Evolutionary conservation across 1,139 yeast genomes (phyloP).

Genomic region (Sugiyamaella paludigena): DNA sequence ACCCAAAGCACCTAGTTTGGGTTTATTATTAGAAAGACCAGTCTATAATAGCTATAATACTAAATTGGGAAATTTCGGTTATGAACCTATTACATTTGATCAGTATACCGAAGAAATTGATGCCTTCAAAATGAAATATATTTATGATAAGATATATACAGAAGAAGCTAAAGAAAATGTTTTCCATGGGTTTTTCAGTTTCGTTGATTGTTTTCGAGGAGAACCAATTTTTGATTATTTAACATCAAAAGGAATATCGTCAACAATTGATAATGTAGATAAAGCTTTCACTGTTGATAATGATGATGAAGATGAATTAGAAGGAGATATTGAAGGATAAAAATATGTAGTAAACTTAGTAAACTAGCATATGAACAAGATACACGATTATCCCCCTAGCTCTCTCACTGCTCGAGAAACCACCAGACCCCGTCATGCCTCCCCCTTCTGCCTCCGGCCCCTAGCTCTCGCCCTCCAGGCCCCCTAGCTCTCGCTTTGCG

Average conservation of each 20-base stretch:
- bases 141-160: constrained; percentile 86
- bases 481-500: too few relatives aligned
- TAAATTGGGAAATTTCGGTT: constrained; percentile 72
- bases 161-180: constrained; percentile 87
- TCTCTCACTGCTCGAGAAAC: too few relatives aligned
- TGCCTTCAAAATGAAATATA: constrained; percentile 79
- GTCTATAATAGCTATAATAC: constrained; percentile 84
- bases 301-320: constrained; percentile 33
- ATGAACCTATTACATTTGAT: constrained; percentile 69
- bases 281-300: constrained; percentile 25
- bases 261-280: constrained; percentile 24
- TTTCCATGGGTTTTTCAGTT: constrained; percentile 84
- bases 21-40: constrained; percentile 84
- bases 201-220: constrained; percentile 71
- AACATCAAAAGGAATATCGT: constrained; percentile 57
- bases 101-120: constrained; percentile 69
- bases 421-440: too few relatives aligned
- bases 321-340: constrained; percentile 33
- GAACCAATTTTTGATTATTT: constrained; percentile 70
- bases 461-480: too few relatives aligned
- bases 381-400: too few relatives aligned
- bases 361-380: too few relatives aligned
- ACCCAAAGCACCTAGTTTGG: constrained; percentile 97
- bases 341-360: not conserved
- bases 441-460: too few relatives aligned